Conservation (phyloP, 352 stramenopile genomes). For the Peronospora tabacina region DNA sequence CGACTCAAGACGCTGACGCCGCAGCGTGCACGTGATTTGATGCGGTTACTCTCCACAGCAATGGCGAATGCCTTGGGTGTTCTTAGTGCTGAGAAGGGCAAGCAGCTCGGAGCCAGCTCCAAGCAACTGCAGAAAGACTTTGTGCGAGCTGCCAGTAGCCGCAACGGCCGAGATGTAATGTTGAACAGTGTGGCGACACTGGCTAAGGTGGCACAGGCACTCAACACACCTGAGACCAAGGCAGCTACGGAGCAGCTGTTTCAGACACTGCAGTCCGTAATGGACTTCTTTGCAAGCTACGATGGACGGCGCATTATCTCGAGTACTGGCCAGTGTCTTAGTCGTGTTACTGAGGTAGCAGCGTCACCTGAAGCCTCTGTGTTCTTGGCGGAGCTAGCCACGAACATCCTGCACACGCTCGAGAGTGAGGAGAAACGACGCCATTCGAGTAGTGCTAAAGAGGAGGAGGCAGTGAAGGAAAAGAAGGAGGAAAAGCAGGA, state of each 20-base stretch:
- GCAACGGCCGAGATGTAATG: constrained; percentile 47
- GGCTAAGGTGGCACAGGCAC: constrained; percentile 55
- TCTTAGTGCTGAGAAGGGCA: constrained; percentile 41
- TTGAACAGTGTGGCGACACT: constrained; percentile 56
- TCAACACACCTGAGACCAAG: constrained; percentile 67
- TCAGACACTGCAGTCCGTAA: constrained; percentile 51
- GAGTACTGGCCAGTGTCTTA: constrained; percentile 44
- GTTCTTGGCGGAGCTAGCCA: constrained; percentile 64
- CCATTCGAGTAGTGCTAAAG: constrained; percentile 13
- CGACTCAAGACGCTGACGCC: constrained; percentile 64
- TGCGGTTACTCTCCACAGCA: constrained; percentile 50
- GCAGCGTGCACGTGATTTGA: constrained; percentile 61
- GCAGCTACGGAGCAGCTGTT: constrained; percentile 54
- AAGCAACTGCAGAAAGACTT: constrained; percentile 46
- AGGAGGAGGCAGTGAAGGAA: constrained; percentile 4
- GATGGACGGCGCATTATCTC: constrained; percentile 51
- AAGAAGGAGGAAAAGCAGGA: constrained; percentile 7
- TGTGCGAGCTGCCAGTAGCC: constrained; percentile 40
- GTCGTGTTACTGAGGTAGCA: constrained; percentile 41
- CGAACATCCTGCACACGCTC: constrained; percentile 61
- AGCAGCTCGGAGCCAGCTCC: constrained; percentile 30
- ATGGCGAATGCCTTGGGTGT: constrained; percentile 50
- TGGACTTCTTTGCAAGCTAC: constrained; percentile 69
- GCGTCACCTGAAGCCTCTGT: constrained; percentile 70
- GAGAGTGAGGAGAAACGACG: constrained; percentile 45